Conservation (phyloP, 2,329 filamentous ascomycete species). For the Fusarium sp. region DNA sequence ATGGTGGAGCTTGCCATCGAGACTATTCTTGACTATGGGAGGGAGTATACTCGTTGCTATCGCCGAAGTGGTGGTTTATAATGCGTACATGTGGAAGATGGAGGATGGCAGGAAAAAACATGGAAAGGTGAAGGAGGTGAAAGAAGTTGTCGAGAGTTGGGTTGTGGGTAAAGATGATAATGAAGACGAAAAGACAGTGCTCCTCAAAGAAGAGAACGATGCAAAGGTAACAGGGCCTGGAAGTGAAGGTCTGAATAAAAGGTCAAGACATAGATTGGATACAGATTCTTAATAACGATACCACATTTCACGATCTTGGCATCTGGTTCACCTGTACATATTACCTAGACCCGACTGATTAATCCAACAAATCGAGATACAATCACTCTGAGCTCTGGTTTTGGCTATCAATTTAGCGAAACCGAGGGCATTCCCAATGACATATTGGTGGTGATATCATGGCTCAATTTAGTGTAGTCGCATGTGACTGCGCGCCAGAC, state of each 20-base stretch:
- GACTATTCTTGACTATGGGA: slow-evolving; percentile 77
- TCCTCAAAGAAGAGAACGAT: slow-evolving; percentile 44
- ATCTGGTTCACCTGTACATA: neutral
- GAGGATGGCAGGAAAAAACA: slow-evolving; percentile 75
- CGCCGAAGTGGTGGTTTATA: slow-evolving; percentile 83
- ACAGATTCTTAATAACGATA: neutral
- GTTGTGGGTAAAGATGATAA: slow-evolving; percentile 62
- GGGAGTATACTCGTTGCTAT: slow-evolving; percentile 77
- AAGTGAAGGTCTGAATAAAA: slow-evolving; percentile 43
- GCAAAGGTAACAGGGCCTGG: slow-evolving; percentile 41
- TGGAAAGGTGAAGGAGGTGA: slow-evolving; percentile 71
- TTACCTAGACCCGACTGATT: neutral
- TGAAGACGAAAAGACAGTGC: slow-evolving; percentile 42
- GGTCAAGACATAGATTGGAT: slow-evolving; percentile 11
- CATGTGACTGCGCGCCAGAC: slow-evolving; percentile 40
- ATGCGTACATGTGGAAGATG: slow-evolving; percentile 78
- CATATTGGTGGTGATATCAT: slow-evolving; percentile 34
- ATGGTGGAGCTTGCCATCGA: slow-evolving; percentile 79
- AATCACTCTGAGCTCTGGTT: too few relatives aligned
- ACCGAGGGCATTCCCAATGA: neutral
- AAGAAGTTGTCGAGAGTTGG: slow-evolving; percentile 79
- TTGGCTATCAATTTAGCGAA: neutral
- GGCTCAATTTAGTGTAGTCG: neutral
- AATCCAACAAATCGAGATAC: neutral
- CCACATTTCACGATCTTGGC: neutral